Evolutionary conservation across 768 basidiomycete genomes (phyloP).

Genomic region (Galerina sulciceps): DNA sequence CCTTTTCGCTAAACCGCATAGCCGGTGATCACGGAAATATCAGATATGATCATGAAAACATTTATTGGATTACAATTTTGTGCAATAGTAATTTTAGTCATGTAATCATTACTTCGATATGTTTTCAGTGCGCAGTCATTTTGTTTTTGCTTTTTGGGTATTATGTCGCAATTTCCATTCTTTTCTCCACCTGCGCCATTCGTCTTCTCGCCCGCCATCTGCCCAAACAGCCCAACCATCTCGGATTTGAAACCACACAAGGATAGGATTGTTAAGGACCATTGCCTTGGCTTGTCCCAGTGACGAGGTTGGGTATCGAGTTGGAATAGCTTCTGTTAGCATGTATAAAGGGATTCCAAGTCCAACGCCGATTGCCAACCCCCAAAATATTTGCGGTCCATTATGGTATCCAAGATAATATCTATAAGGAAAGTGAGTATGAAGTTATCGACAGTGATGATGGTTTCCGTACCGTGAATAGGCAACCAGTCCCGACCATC

Average conservation of each 20-base stretch:
- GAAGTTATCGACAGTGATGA: neutral
- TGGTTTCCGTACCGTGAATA: conserved; percentile 67
- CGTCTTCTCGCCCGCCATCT: conserved; percentile 76
- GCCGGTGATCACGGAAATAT: neutral
- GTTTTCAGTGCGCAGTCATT: neutral
- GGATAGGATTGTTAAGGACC: conserved; percentile 60
- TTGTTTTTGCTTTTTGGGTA: conserved; percentile 21
- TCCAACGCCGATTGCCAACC: conserved; percentile 62
- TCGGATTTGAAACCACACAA: conserved; percentile 69
- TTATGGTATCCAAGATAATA: conserved; percentile 77
- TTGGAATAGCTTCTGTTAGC: conserved; percentile 62
- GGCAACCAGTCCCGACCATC: conserved; percentile 70
- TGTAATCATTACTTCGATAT: too few relatives aligned
- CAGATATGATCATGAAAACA: neutral
- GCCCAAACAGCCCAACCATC: conserved; percentile 85
- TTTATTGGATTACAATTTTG: too few relatives aligned
- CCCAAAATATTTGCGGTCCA: conserved; percentile 75
- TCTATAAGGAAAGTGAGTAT: conserved; percentile 36
- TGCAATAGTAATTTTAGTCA: too few relatives aligned
- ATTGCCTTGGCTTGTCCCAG: conserved; percentile 53
- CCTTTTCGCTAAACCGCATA: neutral
- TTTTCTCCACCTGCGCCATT: conserved; percentile 70
- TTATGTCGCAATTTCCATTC: conserved; percentile 52
- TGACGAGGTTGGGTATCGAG: conserved; percentile 51
- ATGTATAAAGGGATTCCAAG: conserved; percentile 61